Evolutionary conservation across 177 flowering plant genomes (phyloP), one percentile per base, ranked within the genome.

Genomic region (Tripterygium wilfordii): DNA sequence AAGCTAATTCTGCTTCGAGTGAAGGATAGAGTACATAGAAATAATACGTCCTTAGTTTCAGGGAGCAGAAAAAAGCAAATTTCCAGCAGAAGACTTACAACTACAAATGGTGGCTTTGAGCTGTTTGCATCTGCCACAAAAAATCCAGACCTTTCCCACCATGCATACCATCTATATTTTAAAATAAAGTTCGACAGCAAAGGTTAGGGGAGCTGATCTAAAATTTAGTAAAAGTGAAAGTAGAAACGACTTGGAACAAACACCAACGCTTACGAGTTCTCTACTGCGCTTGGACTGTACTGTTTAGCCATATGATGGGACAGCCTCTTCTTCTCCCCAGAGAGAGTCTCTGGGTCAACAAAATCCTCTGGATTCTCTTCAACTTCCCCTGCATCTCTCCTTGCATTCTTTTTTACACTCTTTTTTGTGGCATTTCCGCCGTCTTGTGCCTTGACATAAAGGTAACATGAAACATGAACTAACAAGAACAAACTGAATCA

Each of bases 71-170:
- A n/a, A n/a, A n/a, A n/a, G 8, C 28, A 15, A 5, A 26, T 16
- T 1, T 23, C 30, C n/a, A 50, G 3, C 19, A 12, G 49, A 41
- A 64, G 1, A 70, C 98, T 79, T 62, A 92, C 97, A 75, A 92
- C 84, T 8, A 66, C 78, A 69, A 87, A 94, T 35, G 97, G 75
- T 2, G 88, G 85, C 53, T 85, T 94, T 30, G 88, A 64, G 69
- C 97, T 89, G 53, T 45, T 76, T 15, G 83, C 53, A 65, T 89
- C 95, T 25, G 97, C 97, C 53, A 68, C 71, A 64, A 89, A 94
- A 57, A 68, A 82, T 16, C 72, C 73, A 20, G 95, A 79, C 35
- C 77, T 70, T 57, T 89, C 97, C 99, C 99, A 94, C 96, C 97
- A 94, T 21, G 58, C 61, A 67, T 94, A 87, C 99, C 99, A 94